Conservation (phyloP, 2,329 filamentous ascomycete genomes). For the Dendryphion nanum region DNA sequence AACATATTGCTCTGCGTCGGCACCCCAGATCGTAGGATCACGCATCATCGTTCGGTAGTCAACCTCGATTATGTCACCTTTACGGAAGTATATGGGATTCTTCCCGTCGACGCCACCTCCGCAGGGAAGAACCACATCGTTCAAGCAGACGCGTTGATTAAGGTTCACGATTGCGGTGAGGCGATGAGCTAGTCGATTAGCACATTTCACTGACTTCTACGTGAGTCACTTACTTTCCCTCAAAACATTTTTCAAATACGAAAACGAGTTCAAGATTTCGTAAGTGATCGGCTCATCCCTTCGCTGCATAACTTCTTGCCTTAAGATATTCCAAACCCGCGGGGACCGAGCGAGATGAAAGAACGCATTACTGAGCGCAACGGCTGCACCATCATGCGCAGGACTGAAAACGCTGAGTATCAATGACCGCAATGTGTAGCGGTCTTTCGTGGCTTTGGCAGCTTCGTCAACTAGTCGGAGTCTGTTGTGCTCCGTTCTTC, state of each 20-base stretch:
- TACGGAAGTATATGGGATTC: constrained; percentile 7
- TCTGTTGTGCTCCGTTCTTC: constrained; percentile 3
- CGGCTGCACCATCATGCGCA: constrained; percentile 9
- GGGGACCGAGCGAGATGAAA: constrained; percentile 12
- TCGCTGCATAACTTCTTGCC: neutral
- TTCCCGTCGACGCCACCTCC: neutral
- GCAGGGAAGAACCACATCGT: neutral
- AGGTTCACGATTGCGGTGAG: neutral
- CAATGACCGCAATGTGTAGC: neutral
- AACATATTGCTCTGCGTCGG: constrained; percentile 12
- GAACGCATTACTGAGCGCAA: constrained; percentile 14
- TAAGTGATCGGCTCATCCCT: constrained; percentile 15
- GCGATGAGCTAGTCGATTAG: neutral
- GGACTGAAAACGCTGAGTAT: constrained; percentile 4
- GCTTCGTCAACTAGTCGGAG: constrained; percentile 1
- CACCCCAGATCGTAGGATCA: constrained; percentile 10
- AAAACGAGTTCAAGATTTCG: constrained; percentile 14
- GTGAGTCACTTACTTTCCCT: constrained; percentile 3
- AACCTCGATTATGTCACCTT: constrained; percentile 12
- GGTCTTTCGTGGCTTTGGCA: neutral
- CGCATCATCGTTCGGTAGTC: constrained; percentile 10
- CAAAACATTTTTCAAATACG: constrained; percentile 14
- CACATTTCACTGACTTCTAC: neutral
- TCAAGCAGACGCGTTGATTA: neutral
- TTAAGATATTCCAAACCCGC: neutral